phyloP scores from a whole-genome alignment of 2,329 filamentous ascomycete species.

The Xylaria sp. region DNA sequence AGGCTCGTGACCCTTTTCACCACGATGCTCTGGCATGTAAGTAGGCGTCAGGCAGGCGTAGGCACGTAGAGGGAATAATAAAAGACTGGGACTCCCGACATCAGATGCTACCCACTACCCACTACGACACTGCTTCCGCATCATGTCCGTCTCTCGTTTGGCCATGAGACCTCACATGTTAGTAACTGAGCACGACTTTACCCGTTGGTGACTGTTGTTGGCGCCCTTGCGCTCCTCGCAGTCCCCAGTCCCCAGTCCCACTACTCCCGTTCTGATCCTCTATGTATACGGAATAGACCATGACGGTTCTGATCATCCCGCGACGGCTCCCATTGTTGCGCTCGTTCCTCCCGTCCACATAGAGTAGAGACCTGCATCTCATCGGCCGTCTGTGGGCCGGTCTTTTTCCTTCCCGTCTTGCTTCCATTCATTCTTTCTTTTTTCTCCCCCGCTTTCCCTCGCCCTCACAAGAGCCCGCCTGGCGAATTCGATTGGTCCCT shows the following conservation, averaged over 20 bases:
- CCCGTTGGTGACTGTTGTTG: neutral
- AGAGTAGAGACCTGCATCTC: conserved; percentile 6
- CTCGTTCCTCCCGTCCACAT: conserved; percentile 12
- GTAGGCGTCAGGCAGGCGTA: neutral
- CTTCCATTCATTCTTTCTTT: neutral
- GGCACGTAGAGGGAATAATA: neutral
- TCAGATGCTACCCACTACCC: neutral
- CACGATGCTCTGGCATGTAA: conserved; percentile 3
- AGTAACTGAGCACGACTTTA: neutral
- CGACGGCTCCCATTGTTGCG: conserved; percentile 10
- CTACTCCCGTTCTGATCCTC: neutral
- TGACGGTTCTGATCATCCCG: conserved; percentile 17
- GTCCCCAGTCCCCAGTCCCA: neutral
- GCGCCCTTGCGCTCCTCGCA: neutral
- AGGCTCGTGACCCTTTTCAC: conserved; percentile 6
- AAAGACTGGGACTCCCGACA: neutral
- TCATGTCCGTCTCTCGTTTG: conserved; percentile 10
- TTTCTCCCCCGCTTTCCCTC: neutral
- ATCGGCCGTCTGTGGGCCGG: neutral
- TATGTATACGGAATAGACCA: neutral
- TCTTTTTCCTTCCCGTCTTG: conserved; percentile 1
- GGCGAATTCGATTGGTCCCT: conserved; percentile 19
- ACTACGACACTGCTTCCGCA: conserved; percentile 1
- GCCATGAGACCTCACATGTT: neutral
- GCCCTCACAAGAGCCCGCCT: conserved; percentile 7